Evolutionary conservation across 208 protist species (phyloP).

Genomic region (Crithidia thermophila): DNA sequence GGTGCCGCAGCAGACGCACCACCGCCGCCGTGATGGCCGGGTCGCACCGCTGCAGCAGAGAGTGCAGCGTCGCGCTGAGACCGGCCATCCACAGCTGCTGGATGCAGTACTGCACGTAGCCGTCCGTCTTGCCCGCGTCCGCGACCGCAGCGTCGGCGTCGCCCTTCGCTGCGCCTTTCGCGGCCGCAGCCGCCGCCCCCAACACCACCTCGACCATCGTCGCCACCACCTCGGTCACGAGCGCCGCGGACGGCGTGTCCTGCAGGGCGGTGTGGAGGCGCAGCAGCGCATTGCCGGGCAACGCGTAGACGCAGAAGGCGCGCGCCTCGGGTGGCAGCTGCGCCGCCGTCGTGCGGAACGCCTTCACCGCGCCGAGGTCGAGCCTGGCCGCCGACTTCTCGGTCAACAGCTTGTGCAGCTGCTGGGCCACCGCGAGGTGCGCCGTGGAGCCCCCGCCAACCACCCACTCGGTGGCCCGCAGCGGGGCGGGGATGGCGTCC

Average conservation of each 20-base stretch:
- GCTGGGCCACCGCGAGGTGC: neutral
- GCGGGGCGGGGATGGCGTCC: neutral
- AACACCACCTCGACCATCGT: slow-evolving; percentile 22
- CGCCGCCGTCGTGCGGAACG: slow-evolving; percentile 7
- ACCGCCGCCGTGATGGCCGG: slow-evolving; percentile 23
- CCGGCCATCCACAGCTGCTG: slow-evolving; percentile 35
- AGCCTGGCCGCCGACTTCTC: neutral
- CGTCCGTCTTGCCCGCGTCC: neutral
- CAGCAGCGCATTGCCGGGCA: slow-evolving; percentile 30
- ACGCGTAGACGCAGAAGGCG: slow-evolving; percentile 32
- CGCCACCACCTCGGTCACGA: slow-evolving; percentile 15
- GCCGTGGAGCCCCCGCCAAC: slow-evolving; percentile 3
- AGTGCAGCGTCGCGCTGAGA: slow-evolving; percentile 19
- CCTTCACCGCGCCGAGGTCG: slow-evolving; percentile 2
- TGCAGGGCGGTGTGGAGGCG: slow-evolving; percentile 13
- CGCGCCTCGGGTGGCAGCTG: slow-evolving; percentile 21
- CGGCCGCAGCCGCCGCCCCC: neutral
- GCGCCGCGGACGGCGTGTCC: neutral
- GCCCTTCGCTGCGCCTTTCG: neutral
- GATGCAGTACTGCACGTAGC: slow-evolving; percentile 26
- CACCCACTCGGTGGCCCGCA: slow-evolving; percentile 23
- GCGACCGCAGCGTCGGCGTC: neutral
- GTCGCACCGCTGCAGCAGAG: slow-evolving; percentile 16
- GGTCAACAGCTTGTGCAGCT: slow-evolving; percentile 20
- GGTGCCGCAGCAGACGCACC: slow-evolving; percentile 18